These are phyloP conservation scores for Euphorbia tirucalli DNA, from an alignment of 345 rosid genomes.

Conservation along the genomic window DNA sequence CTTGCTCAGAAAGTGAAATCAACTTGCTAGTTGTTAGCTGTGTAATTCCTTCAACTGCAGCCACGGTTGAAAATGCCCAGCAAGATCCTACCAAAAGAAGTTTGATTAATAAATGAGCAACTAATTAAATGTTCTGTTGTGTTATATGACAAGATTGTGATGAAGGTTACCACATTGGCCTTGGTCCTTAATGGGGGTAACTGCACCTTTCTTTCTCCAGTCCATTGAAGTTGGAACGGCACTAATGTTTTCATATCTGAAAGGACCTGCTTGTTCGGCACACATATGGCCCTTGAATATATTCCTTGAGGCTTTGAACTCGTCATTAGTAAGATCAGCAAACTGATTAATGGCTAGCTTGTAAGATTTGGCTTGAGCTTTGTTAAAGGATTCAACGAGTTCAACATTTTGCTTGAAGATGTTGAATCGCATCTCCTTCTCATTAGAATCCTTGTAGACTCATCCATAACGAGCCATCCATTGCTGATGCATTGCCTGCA, in stretches of 20 bases:
- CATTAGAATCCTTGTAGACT: conserved; percentile 13
- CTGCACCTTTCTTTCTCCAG: conserved; percentile 21
- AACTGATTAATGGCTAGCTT: conserved; percentile 10
- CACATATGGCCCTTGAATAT: conserved; percentile 19
- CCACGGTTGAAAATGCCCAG: too few species aligned
- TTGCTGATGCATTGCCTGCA: not conserved
- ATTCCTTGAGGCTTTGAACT: conserved; percentile 17
- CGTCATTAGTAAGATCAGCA: conserved; percentile 24
- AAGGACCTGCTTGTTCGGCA: conserved; percentile 11
- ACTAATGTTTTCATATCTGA: conserved; percentile 17
- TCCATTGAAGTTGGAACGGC: conserved; percentile 18
- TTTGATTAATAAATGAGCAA: too few species aligned
- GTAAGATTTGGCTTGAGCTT: not conserved
- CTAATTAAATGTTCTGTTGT: too few species aligned
- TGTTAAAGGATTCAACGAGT: conserved; percentile 7
- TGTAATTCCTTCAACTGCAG: conserved; percentile 44
- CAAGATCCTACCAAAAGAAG: conserved; percentile 27
- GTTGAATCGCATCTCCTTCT: conserved; percentile 10
- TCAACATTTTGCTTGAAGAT: conserved; percentile 15
- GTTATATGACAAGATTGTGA: too few species aligned
- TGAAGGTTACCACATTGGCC: conserved; percentile 18
- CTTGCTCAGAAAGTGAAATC: conserved; percentile 42
- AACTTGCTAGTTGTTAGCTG: conserved; percentile 28
- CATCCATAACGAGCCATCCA: conserved; percentile 13
- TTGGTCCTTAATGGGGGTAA: conserved; percentile 21